Percentiles rank a stretch among this genome's conserved stretches.
Evolutionary conservation across 1,284 basidiomycete genomes (phyloP).

Genomic region (Austropuccinia psidii): DNA sequence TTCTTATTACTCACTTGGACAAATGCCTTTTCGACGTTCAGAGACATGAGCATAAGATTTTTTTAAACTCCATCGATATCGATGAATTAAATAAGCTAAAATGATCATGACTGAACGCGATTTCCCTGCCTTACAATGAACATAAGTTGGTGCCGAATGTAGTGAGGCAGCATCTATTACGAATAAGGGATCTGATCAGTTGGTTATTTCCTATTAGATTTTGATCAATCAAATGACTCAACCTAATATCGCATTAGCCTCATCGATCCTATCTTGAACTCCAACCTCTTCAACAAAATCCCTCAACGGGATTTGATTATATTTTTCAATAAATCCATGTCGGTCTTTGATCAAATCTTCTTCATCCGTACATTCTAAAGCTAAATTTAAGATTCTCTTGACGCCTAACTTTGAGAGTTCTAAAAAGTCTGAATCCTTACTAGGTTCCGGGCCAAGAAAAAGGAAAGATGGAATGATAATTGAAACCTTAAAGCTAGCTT

Average conservation of each 20-base stretch:
- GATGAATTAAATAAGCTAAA: slow-evolving; percentile 89
- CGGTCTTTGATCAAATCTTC: slow-evolving; percentile 52
- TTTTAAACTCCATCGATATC: slow-evolving; percentile 79
- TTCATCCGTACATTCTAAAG: slow-evolving; percentile 74
- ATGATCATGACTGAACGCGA: slow-evolving; percentile 93
- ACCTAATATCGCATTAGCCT: slow-evolving; percentile 81
- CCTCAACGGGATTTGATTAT: slow-evolving; percentile 78
- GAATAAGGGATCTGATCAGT: slow-evolving; percentile 11
- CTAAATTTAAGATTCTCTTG: slow-evolving; percentile 80
- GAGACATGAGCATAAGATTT: slow-evolving; percentile 82
- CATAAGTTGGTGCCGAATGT: slow-evolving; percentile 79
- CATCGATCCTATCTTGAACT: slow-evolving; percentile 69
- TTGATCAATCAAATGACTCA: slow-evolving; percentile 42
- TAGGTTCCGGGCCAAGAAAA: slow-evolving; percentile 83
- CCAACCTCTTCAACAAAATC: slow-evolving; percentile 91
- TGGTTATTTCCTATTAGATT: neutral
- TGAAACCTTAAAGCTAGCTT: slow-evolving; percentile 61
- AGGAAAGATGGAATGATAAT: slow-evolving; percentile 83
- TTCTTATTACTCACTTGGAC: slow-evolving; percentile 55
- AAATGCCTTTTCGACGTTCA: slow-evolving; percentile 80
- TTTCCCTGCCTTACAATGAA: slow-evolving; percentile 95
- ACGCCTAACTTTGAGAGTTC: slow-evolving; percentile 69
- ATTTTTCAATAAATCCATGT: slow-evolving; percentile 57
- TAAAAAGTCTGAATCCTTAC: slow-evolving; percentile 62
- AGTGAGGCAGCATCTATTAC: slow-evolving; percentile 76